Conservation (phyloP, 1,284 basidiomycete genomes). For the Coniferiporia sulphurascens region DNA sequence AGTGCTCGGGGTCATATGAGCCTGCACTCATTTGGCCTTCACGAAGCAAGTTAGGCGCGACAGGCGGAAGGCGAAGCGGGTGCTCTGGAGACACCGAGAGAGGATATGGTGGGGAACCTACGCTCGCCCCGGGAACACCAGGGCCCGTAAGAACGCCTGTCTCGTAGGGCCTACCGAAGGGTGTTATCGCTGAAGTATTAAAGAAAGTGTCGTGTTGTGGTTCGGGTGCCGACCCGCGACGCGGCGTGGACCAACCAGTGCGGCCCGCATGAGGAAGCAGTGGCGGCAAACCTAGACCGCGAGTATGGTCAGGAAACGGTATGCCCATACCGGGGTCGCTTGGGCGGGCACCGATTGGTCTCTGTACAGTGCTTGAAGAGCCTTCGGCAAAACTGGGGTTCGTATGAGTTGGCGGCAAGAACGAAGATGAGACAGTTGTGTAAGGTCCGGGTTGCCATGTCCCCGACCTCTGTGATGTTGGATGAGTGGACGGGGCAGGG, state of each 20-base stretch:
- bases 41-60: background rate
- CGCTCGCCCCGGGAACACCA: conserved; percentile 13
- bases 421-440: background rate
- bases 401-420: background rate
- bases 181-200: background rate
- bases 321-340: background rate
- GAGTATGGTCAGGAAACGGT: background rate
- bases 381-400: background rate
- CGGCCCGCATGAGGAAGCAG: background rate
- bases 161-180: background rate
- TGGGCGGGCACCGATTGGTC: background rate
- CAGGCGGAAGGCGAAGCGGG: background rate
- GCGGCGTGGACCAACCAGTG: background rate
- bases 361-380: background rate
- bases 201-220: background rate
- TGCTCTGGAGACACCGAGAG: conserved; percentile 7
- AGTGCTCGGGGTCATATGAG: background rate
- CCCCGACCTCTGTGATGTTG: background rate
- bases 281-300: background rate
- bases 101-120: background rate
- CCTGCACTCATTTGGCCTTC: background rate
- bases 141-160: conserved; percentile 7
- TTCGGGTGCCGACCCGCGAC: background rate
- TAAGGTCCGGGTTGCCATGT: conserved; percentile 5
- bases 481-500: background rate